Conservation (phyloP, 805 yeast genomes). For the Candida golubevii region DNA sequence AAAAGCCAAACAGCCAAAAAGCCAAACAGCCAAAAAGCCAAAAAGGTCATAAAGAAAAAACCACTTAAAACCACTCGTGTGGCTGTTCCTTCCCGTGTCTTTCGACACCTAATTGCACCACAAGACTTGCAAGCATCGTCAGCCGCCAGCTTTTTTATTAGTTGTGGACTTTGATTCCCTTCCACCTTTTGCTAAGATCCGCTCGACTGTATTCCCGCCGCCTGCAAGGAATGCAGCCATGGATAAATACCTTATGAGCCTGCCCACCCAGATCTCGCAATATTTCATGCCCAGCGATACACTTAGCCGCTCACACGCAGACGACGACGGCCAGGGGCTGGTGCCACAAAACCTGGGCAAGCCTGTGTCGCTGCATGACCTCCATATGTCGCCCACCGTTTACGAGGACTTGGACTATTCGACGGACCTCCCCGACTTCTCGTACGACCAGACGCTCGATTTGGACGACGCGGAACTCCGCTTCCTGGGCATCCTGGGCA, state of each 20-base stretch:
- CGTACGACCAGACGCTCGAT: conserved; percentile 9
- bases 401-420: conserved; percentile 17
- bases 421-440: conserved; percentile 13
- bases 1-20: too few relatives aligned
- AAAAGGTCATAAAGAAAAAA: too few relatives aligned
- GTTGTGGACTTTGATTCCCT: too few relatives aligned
- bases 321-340: conserved; percentile 2
- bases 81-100: too few relatives aligned
- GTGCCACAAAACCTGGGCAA: not conserved
- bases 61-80: too few relatives aligned
- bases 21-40: too few relatives aligned
- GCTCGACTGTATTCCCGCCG: too few relatives aligned
- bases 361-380: too few relatives aligned
- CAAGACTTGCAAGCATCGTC: too few relatives aligned
- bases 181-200: too few relatives aligned
- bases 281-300: conserved; percentile 19
- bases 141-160: too few relatives aligned
- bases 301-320: not conserved
- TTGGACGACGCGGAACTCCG: conserved; percentile 6
- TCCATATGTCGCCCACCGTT: conserved; percentile 6
- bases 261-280: conserved; percentile 36
- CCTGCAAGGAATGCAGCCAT: conserved; percentile 16
- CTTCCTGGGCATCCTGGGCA: not conserved
- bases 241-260: conserved; percentile 39
- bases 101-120: too few relatives aligned